Percentiles rank a stretch among this genome's conserved stretches.
These are phyloP conservation scores for Curvularia eragrostidis DNA, from an alignment of 2,329 filamentous ascomycete species.

Conservation along the genomic window DNA sequence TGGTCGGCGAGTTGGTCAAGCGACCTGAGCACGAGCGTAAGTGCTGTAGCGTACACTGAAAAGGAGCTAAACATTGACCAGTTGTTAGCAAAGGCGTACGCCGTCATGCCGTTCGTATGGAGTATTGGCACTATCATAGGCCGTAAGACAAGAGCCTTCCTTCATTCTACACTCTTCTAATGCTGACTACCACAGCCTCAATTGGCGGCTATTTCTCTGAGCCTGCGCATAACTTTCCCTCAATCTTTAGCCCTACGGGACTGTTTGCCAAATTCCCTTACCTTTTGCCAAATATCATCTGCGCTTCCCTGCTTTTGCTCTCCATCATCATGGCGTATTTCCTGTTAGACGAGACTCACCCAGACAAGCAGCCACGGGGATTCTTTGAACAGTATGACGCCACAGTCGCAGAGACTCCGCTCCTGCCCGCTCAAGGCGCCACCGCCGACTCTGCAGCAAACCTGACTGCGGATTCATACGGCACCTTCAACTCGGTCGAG, in stretches of 20 bases:
- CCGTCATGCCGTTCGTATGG: slow-evolving; percentile 90
- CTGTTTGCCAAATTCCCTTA: slow-evolving; percentile 84
- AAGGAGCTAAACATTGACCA: slow-evolving; percentile 63
- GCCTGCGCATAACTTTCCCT: slow-evolving; percentile 76
- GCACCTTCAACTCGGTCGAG: slow-evolving; percentile 69
- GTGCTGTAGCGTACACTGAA: slow-evolving; percentile 42
- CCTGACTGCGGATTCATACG: slow-evolving; percentile 78
- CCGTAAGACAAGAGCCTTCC: slow-evolving; percentile 35
- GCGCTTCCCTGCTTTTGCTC: slow-evolving; percentile 74
- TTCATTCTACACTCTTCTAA: not conserved
- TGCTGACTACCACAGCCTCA: slow-evolving; percentile 59
- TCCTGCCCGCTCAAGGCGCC: slow-evolving; percentile 76
- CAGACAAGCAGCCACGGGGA: slow-evolving; percentile 71
- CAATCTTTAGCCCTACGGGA: slow-evolving; percentile 68
- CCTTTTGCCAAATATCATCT: slow-evolving; percentile 86
- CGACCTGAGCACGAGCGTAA: slow-evolving; percentile 85
- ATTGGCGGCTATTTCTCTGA: slow-evolving; percentile 88
- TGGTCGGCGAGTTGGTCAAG: slow-evolving; percentile 87
- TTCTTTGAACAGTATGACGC: slow-evolving; percentile 49
- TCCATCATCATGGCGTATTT: slow-evolving; percentile 84
- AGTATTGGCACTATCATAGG: slow-evolving; percentile 88
- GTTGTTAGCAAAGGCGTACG: slow-evolving; percentile 78
- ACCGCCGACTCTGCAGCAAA: slow-evolving; percentile 76
- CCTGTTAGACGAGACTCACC: slow-evolving; percentile 86
- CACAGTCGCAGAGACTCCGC: slow-evolving; percentile 69